A percentile compares a stretch with the other conserved stretches of the same genome.
Evolutionary conservation across 331 rosid species (phyloP).

Genomic region (Arachis monticola): DNA sequence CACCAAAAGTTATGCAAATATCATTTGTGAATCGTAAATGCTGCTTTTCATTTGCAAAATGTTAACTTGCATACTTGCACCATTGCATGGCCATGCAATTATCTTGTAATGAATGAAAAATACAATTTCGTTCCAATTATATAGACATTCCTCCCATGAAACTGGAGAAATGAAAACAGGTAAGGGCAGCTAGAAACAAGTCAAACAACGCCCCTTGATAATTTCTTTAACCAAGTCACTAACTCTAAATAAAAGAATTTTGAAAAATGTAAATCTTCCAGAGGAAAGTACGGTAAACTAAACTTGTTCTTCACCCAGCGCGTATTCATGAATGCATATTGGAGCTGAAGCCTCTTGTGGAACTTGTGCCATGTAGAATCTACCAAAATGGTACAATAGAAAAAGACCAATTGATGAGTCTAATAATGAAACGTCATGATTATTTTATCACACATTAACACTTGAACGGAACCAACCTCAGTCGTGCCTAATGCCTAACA

Average conservation of each 20-base stretch:
- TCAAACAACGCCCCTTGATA: constrained; percentile 26
- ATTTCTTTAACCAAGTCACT: background rate
- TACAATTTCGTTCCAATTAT: background rate
- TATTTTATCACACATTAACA: background rate
- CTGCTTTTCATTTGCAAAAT: background rate
- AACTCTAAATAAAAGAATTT: constrained; percentile 4
- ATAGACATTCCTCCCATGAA: constrained; percentile 24
- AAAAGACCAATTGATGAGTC: constrained; percentile 26
- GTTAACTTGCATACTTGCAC: background rate
- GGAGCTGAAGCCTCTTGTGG: constrained; percentile 20
- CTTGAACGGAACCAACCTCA: constrained; percentile 43
- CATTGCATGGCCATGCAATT: background rate
- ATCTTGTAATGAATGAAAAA: constrained; percentile 1
- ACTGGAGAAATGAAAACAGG: background rate
- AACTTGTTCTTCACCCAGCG: constrained; percentile 17
- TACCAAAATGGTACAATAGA: constrained; percentile 10
- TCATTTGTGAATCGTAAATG: no score
- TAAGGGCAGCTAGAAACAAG: constrained; percentile 21
- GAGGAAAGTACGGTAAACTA: constrained; percentile 9
- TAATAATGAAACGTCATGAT: background rate
- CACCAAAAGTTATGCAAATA: no score
- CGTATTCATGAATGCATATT: constrained; percentile 29
- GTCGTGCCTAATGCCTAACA: constrained; percentile 65
- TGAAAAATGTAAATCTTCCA: constrained; percentile 29
- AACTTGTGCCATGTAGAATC: constrained; percentile 19